Conservation (phyloP, 768 basidiomycete species). For the Termitomyces sp. region DNA sequence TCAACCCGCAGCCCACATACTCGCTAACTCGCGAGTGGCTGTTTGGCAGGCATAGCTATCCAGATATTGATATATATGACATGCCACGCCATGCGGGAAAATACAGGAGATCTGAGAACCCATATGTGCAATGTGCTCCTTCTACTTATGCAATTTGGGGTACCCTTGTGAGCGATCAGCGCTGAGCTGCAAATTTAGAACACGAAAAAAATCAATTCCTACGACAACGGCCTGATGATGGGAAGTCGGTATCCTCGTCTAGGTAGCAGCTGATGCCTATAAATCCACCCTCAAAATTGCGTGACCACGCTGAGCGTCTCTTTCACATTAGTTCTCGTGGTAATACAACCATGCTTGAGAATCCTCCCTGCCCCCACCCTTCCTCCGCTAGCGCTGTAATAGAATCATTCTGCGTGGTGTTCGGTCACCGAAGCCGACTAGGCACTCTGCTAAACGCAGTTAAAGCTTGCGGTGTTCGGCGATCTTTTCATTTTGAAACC, state of each 20-base stretch:
- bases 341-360: no score
- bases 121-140: no score
- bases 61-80: neutral
- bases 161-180: no score
- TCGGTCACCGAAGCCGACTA: neutral
- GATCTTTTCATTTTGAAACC: no score
- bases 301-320: neutral
- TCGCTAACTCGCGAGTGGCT: no score
- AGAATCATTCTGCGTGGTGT: neutral
- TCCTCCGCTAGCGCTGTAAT: neutral
- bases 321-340: neutral
- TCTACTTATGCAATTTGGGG: neutral
- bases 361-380: neutral
- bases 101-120: neutral
- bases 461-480: no score
- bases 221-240: neutral
- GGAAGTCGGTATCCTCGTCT: neutral
- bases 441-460: no score
- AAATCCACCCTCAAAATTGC: neutral
- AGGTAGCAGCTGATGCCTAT: neutral
- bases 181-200: neutral
- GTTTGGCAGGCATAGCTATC: no score
- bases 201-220: neutral
- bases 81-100: neutral
- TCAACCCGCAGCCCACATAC: no score